These are phyloP conservation scores for Madurella fahalii DNA, from an alignment of 2,329 filamentous ascomycete species.

Conservation along the genomic window DNA sequence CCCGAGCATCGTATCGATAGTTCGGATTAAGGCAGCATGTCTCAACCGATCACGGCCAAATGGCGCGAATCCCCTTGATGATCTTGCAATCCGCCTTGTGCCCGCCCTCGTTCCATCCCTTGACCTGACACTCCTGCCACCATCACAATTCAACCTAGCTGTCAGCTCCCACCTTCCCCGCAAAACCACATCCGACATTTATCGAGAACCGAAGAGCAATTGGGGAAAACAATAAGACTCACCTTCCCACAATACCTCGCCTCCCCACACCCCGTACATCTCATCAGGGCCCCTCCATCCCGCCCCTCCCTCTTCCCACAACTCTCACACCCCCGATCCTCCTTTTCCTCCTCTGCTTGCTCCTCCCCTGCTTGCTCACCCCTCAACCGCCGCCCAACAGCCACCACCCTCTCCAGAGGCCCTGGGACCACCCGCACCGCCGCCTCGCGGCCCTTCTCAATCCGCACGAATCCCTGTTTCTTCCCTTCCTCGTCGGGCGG, in stretches of 20 bases:
- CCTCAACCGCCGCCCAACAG: conserved; percentile 25
- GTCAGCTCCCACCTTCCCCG: not conserved
- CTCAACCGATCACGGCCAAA: conserved; percentile 28
- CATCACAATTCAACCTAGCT: conserved; percentile 1
- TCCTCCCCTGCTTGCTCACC: not conserved
- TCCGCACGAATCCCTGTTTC: conserved; percentile 36
- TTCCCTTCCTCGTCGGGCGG: conserved; percentile 34
- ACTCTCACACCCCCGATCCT: conserved; percentile 24
- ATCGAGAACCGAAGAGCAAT: too few species aligned
- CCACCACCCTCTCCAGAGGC: conserved; percentile 29
- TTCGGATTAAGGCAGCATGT: too few species aligned
- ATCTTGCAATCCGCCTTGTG: conserved; percentile 45
- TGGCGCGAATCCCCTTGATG: conserved; percentile 36
- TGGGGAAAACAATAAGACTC: conserved; percentile 18
- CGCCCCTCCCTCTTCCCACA: conserved; percentile 30
- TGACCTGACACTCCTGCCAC: conserved; percentile 39
- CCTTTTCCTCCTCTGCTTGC: conserved; percentile 3
- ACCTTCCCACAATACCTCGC: conserved; percentile 47
- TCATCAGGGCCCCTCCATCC: conserved; percentile 28
- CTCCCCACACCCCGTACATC: conserved; percentile 42
- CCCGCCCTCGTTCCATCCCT: conserved; percentile 39
- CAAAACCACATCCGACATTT: too few species aligned
- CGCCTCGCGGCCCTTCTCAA: conserved; percentile 20
- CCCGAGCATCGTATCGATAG: too few species aligned
- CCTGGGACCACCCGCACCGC: conserved; percentile 35